Evolutionary conservation across 2,329 filamentous ascomycete species (phyloP).

Genomic region (Aspergillus tanneri): DNA sequence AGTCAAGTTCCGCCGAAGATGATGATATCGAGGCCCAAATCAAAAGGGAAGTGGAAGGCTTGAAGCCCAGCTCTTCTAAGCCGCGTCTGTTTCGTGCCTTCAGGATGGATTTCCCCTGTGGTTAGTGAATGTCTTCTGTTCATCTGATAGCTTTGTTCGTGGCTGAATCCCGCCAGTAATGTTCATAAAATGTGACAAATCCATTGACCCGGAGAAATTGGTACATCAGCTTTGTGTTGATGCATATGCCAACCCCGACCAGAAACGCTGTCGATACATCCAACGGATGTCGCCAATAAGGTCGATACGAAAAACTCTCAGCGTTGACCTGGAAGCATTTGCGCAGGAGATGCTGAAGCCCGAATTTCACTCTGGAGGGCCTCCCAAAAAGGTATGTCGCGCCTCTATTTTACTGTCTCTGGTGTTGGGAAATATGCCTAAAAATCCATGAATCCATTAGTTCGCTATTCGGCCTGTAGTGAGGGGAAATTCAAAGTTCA

Average conservation of each 20-base stretch:
- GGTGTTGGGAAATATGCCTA: background rate
- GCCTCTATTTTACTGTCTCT: background rate
- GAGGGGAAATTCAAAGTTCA: constrained; percentile 59
- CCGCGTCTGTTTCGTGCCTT: constrained; percentile 53
- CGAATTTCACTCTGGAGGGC: constrained; percentile 56
- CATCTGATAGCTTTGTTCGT: constrained; percentile 42
- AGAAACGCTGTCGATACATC: constrained; percentile 57
- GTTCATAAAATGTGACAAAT: constrained; percentile 58
- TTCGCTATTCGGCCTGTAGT: constrained; percentile 64
- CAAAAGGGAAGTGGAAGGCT: constrained; percentile 55
- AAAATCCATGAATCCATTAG: constrained; percentile 34
- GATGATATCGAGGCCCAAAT: constrained; percentile 62
- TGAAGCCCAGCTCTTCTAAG: constrained; percentile 49
- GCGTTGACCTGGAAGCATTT: constrained; percentile 57
- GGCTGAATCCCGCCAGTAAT: constrained; percentile 11
- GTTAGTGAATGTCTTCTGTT: constrained; percentile 28
- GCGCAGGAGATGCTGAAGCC: constrained; percentile 58
- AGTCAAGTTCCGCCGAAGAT: constrained; percentile 37
- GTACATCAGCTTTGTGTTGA: constrained; percentile 60
- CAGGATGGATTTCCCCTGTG: constrained; percentile 53
- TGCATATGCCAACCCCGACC: constrained; percentile 51
- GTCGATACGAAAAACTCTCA: constrained; percentile 57
- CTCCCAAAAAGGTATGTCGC: constrained; percentile 53
- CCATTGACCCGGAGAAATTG: constrained; percentile 60
- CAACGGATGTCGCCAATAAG: constrained; percentile 62